Evolutionary conservation across 2,329 filamentous ascomycete genomes (phyloP), one percentile per base, ranked within the genome.

Genomic region (Lasiodiplodia gonubiensis): DNA sequence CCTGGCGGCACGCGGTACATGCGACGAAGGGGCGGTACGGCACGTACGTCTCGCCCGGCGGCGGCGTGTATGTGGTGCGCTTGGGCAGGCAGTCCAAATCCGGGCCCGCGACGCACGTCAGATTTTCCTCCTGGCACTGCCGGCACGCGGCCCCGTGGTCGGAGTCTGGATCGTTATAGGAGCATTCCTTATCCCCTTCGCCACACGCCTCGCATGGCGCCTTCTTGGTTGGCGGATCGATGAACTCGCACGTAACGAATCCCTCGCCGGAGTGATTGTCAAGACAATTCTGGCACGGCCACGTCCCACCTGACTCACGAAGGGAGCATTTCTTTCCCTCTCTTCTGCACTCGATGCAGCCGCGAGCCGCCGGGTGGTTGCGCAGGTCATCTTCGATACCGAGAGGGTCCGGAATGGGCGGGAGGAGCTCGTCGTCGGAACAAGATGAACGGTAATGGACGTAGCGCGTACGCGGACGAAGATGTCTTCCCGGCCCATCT

Each of bases 351-450:
- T 69, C 63, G 27, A 70, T 69, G 68, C 80, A 82, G 3, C 76
- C 78, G 49, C 77, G 73, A 12, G 75, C 73, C 4, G 54, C 72
- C 6, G 79, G 77, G 33, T 78, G 70, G 1, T 77, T 76, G 4
- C 74, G 76, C 1, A 79, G 61, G 42, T 77, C 76, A n/a, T 75
- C 69, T 0, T 72, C 6, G 16, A 71, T 21, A 21, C 61, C 61
- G 0, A 37, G 11, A 3, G 76, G 75, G 64, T 78, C 76, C 8
- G 70, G 63, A 18, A 78, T 70, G 0, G 70, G 69, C 16, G 33
- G 59, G 30, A 60, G 59, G 30, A 60, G 60, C 4, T 48, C 52
- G 4, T 67, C 54, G 25, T 51, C 39, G 12, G 6, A 18, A 6
- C 16, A 23, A 4, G 64, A 33, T 4, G 42, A 27, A 35, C 21